Base-by-base conservation (phyloP, 495 filamentous ascomycete genomes). In the Xylaria scruposa region DNA sequence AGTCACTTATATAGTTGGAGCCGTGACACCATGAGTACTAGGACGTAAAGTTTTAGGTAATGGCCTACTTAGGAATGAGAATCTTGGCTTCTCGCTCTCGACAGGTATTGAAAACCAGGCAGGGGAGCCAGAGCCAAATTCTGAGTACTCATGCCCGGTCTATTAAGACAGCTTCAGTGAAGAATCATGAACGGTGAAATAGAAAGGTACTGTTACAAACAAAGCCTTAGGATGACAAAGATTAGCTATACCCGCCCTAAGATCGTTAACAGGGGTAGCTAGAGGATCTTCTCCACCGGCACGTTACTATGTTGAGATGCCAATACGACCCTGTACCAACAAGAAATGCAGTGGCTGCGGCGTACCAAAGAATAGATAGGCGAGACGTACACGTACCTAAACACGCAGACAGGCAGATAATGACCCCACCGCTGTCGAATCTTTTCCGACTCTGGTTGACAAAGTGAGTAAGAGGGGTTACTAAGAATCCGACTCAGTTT, bases 261-360 rank as follows among this genome's bases (percentile, higher is more conserved):
- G 49, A 10, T 53, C n/a, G 21, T n/a, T n/a, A 53, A 53, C 51
- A 26, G 26, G 21, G 51, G 15, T 53, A 10, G 5, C 10, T 29
- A 21, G 12, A 51, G 47, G n/a, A 0, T 7, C 15, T 58, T 13
- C 53, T 31, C 53, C 53, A 31, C 53, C 53, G 15, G 53, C 53
- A 58, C 53, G 15, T 29, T 58, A 19, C 26, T 10, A 31, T 15
- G 31, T 58, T 31, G 53, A 31, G 26, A 58, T 58, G 4, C 26
- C 26, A 58, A 58, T 58, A 58, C 53, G 26, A 58, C 53, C 13
- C 53, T 58, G 7, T 31, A 13, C 51, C 51, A 54, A 54, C 51
- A 54, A n/a, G 51, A 58, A 31, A 26, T 19, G 3, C 26, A 26
- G 53, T 31, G 53, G 53, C 53, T 29, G 53, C 13, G 51, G 24